phyloP scores from a whole-genome alignment of 257 asterid genomes.

The Leonotis leonurus region DNA sequence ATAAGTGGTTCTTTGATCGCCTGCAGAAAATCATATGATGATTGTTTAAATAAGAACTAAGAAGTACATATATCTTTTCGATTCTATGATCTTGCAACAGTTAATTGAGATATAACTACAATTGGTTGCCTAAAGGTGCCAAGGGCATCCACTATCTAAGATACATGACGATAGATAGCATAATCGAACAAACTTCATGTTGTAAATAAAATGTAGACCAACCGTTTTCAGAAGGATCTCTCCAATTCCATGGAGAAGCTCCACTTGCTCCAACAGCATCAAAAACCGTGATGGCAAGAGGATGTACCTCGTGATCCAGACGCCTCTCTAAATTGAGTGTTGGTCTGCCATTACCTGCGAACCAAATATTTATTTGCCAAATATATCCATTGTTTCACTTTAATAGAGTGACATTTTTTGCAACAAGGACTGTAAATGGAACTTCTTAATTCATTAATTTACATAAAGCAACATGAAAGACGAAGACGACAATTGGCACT shows the following conservation, averaged over 20 bases:
- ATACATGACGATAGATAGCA: not conserved
- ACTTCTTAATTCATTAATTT: not conserved
- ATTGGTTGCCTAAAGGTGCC: not conserved
- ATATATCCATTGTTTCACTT: not conserved
- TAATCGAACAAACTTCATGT: not conserved
- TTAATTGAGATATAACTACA: not conserved
- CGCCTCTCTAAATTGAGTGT: constrained; percentile 63
- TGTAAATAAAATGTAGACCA: constrained; percentile 17
- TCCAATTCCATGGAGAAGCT: constrained; percentile 96
- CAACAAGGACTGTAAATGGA: not conserved
- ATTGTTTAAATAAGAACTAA: not conserved
- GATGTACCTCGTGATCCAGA: constrained; percentile 79
- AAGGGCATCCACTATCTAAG: not conserved
- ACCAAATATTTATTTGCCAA: constrained; percentile 2
- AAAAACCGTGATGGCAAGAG: constrained; percentile 77
- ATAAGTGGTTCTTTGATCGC: constrained; percentile 49
- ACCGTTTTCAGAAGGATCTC: constrained; percentile 79
- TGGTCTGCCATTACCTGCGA: constrained; percentile 65
- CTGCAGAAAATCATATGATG: constrained; percentile 27
- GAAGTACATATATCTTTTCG: not conserved
- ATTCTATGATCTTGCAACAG: not conserved
- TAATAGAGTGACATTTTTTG: not conserved
- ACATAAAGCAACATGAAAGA: not conserved
- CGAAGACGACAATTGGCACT: not conserved
- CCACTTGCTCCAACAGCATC: constrained; percentile 81